Evolutionary conservation across 2,329 filamentous ascomycete genomes (phyloP), one percentile per base, ranked within the genome.

Genomic region (Stromatinia cepivora): DNA sequence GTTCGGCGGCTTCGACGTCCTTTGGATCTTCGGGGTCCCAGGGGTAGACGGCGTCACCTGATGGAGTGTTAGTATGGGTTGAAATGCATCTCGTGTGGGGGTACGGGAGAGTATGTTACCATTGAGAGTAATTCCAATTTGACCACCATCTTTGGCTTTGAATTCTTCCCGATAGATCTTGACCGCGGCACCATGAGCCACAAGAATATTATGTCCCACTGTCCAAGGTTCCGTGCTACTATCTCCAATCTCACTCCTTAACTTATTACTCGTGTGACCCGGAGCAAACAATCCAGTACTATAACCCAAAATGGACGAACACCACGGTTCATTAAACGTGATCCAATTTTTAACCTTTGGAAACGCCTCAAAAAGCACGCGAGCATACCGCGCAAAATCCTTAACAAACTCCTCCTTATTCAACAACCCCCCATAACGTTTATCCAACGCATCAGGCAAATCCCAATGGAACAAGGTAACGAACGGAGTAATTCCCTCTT

Each of bases 391-490:
- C 75, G 90, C 89, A 78, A 88, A 97, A 81, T 97, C 93, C 70
- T 89, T 86, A 3, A 91, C 88, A 79, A 95, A 96, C 81, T 97
- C 92, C 56, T 88, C 84, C 78, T 91, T 90, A 84, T 93, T 92
- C 74, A 95, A 81, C 68, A 93, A 85, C 28, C 93, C 93, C 36
- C 91, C 90, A 79, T 97, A 97, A 70, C 92, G 88, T 82, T 90
- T 88, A 76, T 96, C 87, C 28, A 97, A 84, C 70, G 82, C 89
- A 75, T 93, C 88, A 4, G 93, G 93, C 11, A 95, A 84, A 81
- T 97, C 93, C 92, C 93, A 96, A 81, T 97, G 93, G 80, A 91
- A 92, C 22, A 97, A 84, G 4, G 93, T 97, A 76, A 96, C 87
- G 79, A 95, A 88, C 1, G 93, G 93, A 31, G 84, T 87, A 76